These are phyloP conservation scores for Allodekkera sacchari DNA, from an alignment of 805 yeast genomes.

Conservation along the genomic window DNA sequence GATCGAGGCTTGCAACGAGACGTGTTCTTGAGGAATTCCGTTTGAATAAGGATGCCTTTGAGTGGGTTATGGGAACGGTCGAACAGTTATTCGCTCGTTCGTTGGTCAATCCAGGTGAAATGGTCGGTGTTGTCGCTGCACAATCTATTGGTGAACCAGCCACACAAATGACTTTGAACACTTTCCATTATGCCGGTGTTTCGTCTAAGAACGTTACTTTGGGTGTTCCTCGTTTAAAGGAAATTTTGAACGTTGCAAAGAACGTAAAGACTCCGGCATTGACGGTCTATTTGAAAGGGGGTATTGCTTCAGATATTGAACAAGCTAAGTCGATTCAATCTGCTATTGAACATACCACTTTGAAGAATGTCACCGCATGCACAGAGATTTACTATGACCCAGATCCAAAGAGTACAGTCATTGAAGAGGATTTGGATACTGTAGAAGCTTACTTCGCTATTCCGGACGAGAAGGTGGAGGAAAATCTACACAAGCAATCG, in stretches of 20 bases:
- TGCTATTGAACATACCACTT: slow-evolving; percentile 92
- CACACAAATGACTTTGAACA: slow-evolving; percentile 94
- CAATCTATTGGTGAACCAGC: slow-evolving; percentile 99
- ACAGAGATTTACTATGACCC: slow-evolving; percentile 98
- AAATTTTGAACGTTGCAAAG: slow-evolving; percentile 96
- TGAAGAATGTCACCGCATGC: slow-evolving; percentile 92
- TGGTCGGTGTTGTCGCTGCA: slow-evolving; percentile 97
- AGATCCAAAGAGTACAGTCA: slow-evolving; percentile 94
- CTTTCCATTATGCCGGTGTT: slow-evolving; percentile 98
- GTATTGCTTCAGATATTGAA: slow-evolving; percentile 80
- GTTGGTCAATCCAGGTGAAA: slow-evolving; percentile 92
- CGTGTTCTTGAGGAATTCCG: slow-evolving; percentile 89
- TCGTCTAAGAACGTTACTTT: slow-evolving; percentile 92
- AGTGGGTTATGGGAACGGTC: slow-evolving; percentile 93
- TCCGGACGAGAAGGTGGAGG: slow-evolving; percentile 96
- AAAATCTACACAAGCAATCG: slow-evolving; percentile 86
- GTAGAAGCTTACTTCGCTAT: slow-evolving; percentile 96
- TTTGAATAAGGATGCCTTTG: slow-evolving; percentile 76
- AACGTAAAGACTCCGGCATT: slow-evolving; percentile 99
- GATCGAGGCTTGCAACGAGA: slow-evolving; percentile 87
- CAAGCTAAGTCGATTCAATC: slow-evolving; percentile 92
- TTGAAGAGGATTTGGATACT: slow-evolving; percentile 93
- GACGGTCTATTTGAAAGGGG: slow-evolving; percentile 83
- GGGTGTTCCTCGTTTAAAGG: slow-evolving; percentile 97
- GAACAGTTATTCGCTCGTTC: slow-evolving; percentile 91